Conservation (phyloP, 495 filamentous ascomycete genomes). For the Annulohypoxylon moriforme region DNA sequence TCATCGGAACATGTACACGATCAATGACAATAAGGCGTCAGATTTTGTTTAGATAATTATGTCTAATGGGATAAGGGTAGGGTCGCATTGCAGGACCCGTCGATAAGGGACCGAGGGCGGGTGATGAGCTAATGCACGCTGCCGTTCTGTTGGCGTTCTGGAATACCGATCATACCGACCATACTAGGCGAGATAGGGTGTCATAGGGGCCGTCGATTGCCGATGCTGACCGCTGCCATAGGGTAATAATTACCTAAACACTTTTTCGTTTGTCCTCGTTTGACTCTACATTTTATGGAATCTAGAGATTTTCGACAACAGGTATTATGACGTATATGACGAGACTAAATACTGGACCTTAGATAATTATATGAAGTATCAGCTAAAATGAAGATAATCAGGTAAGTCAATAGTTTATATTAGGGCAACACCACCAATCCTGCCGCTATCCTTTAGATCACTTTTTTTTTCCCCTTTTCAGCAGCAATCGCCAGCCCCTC, state of each 20-base stretch:
- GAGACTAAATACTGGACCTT: too few relatives aligned
- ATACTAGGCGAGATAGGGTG: background rate
- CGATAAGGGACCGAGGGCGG: constrained; percentile 13
- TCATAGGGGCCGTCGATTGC: constrained; percentile 13
- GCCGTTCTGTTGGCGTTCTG: background rate
- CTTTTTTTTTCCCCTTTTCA: background rate
- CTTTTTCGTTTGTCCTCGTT: too few relatives aligned
- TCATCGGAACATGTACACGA: constrained; percentile 25
- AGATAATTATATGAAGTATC: too few relatives aligned
- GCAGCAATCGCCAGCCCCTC: too few relatives aligned
- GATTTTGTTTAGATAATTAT: background rate
- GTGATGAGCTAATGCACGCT: constrained; percentile 11
- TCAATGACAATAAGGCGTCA: constrained; percentile 39
- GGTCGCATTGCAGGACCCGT: constrained; percentile 28
- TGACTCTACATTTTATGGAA: too few relatives aligned
- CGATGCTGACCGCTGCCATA: constrained; percentile 23
- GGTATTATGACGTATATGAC: too few relatives aligned
- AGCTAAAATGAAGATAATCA: too few relatives aligned
- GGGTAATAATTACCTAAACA: constrained; percentile 35
- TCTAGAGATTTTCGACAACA: too few relatives aligned
- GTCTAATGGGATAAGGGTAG: constrained; percentile 4
- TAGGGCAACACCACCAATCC: too few relatives aligned
- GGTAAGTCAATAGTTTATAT: too few relatives aligned
- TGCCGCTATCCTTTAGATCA: background rate
- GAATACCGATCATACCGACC: background rate